Evolutionary conservation across 805 yeast genomes (phyloP).

Genomic region (Candida multigemmis): DNA sequence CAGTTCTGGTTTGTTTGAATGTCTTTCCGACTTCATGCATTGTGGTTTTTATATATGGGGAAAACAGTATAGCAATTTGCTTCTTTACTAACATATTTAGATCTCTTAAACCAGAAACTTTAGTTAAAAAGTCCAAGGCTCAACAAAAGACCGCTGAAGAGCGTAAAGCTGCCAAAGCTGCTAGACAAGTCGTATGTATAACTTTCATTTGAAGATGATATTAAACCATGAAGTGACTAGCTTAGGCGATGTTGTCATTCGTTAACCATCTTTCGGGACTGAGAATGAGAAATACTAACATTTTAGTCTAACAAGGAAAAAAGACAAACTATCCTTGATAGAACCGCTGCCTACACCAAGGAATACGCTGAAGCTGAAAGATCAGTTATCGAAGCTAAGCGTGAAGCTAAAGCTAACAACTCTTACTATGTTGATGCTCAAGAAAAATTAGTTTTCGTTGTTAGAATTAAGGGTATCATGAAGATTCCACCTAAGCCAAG

Average conservation of each 20-base stretch:
- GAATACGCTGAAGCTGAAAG: conserved; percentile 92
- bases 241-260: conserved; percentile 63
- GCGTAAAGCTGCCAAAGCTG: conserved; percentile 72
- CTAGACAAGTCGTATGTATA: conserved; percentile 72
- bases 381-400: conserved; percentile 76
- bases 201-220: conserved; percentile 41
- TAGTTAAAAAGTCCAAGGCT: conserved; percentile 74
- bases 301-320: conserved; percentile 34
- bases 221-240: conserved; percentile 51
- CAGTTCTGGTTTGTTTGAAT: conserved; percentile 17
- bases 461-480: conserved; percentile 99
- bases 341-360: conserved; percentile 94
- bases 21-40: no score
- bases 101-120: conserved; percentile 72
- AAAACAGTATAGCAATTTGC: no score
- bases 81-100: conserved; percentile 13
- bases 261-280: conserved; percentile 87
- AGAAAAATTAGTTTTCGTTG: conserved; percentile 88
- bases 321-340: conserved; percentile 72
- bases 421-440: conserved; percentile 93
- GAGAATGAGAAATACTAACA: conserved; percentile 37
- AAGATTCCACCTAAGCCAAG: conserved; percentile 99
- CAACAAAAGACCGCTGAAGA: conserved; percentile 68
- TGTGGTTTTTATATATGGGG: no score
- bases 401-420: conserved; percentile 91